Evolutionary conservation across 116 monocot genomes (phyloP).

Genomic region (Zostera marina): DNA sequence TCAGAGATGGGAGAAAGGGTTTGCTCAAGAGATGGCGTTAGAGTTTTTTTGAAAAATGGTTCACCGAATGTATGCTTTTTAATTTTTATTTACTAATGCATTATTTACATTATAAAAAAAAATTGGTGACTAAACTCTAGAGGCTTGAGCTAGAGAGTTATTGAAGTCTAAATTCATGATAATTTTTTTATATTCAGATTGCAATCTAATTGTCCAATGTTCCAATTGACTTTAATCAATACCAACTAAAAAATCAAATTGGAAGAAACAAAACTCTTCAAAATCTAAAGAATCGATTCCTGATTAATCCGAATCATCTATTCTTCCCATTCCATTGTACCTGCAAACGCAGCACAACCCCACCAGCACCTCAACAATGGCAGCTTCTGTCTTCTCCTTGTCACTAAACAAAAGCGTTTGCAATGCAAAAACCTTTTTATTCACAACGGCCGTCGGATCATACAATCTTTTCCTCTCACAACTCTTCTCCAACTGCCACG

Average conservation of each 20-base stretch:
- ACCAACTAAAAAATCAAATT: neutral
- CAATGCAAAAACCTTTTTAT: conserved; percentile 13
- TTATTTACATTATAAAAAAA: no score
- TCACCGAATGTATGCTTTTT: no score
- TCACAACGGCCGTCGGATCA: conserved; percentile 7
- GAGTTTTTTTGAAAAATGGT: no score
- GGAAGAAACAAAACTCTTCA: neutral
- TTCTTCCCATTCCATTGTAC: conserved; percentile 8
- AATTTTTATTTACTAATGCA: no score
- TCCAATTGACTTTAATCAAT: no score
- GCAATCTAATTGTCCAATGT: no score
- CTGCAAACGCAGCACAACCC: conserved; percentile 57
- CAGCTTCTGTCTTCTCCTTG: conserved; percentile 48
- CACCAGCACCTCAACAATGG: conserved; percentile 63
- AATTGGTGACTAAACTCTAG: no score
- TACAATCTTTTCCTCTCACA: conserved; percentile 40
- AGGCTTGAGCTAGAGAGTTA: no score
- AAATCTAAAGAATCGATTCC: neutral
- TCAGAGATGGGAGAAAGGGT: no score
- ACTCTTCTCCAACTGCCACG: conserved; percentile 58
- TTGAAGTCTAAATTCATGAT: no score
- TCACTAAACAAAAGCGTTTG: conserved; percentile 67
- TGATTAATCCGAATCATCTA: neutral
- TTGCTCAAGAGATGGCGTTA: no score
- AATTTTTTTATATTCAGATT: no score